Percentiles rank a stretch among this genome's conserved stretches.
Evolutionary conservation across 2,329 filamentous ascomycete species (phyloP).

Genomic region (Endothia cerciana): DNA sequence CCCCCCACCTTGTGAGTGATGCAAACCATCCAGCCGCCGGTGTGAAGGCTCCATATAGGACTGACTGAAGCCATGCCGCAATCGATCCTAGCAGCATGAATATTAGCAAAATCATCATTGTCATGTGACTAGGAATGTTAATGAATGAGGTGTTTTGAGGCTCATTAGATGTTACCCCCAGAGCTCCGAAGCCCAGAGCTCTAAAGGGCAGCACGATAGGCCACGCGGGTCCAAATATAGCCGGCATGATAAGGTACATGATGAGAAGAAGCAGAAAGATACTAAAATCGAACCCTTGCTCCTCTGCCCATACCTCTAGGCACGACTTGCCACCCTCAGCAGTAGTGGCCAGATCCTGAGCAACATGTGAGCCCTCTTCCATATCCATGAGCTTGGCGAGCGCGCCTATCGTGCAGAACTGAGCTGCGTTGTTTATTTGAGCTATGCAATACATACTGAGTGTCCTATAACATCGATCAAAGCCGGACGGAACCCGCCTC

Average conservation of each 20-base stretch:
- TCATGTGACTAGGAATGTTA: no score
- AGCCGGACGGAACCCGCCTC: neutral
- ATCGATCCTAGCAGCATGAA: neutral
- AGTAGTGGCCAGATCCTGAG: neutral
- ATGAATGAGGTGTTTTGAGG: no score
- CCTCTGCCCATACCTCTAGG: neutral
- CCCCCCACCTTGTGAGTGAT: neutral
- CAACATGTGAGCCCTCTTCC: neutral
- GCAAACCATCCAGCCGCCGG: neutral
- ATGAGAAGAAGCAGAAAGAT: neutral
- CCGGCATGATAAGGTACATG: neutral
- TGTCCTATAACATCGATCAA: neutral
- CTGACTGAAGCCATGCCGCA: neutral
- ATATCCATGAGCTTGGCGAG: neutral
- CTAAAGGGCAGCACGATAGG: neutral
- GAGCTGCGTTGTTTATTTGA: neutral
- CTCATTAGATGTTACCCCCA: no score
- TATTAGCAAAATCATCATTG: neutral
- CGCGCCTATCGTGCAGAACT: neutral
- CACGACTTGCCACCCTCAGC: neutral
- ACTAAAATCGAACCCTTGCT: neutral
- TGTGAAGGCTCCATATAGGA: neutral
- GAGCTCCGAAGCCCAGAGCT: neutral
- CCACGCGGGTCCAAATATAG: neutral
- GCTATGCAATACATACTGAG: no score